A percentile compares a stretch with the other conserved stretches of the same genome.
Evolutionary conservation across 257 asterid species (phyloP).

Genomic region (Solanum paucissectum): DNA sequence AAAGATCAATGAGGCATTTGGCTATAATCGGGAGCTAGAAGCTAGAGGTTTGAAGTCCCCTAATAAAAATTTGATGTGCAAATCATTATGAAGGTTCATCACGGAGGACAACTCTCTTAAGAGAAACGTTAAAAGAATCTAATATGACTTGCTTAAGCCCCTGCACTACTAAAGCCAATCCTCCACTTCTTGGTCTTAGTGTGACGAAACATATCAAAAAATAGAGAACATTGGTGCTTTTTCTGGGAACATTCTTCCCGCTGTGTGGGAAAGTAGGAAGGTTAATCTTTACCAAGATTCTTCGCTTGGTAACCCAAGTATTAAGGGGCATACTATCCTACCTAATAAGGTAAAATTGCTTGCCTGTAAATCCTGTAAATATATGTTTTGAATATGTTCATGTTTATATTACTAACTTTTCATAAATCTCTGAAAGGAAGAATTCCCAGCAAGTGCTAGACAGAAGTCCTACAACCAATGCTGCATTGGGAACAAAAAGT

Average conservation of each 20-base stretch:
- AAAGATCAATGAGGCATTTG: neutral
- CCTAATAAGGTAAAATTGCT: neutral
- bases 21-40: neutral
- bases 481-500: neutral
- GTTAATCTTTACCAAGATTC: neutral
- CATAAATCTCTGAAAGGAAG: neutral
- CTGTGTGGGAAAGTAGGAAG: neutral
- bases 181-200: neutral
- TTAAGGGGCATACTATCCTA: neutral
- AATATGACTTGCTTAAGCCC: neutral
- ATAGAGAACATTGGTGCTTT: neutral
- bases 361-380: neutral
- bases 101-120: neutral
- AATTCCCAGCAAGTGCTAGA: neutral
- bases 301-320: neutral
- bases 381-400: neutral
- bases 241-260: neutral
- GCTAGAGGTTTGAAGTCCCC: neutral
- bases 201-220: neutral
- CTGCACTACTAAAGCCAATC: neutral
- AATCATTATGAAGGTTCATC: neutral
- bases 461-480: neutral
- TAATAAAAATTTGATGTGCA: neutral
- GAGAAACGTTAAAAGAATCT: neutral
- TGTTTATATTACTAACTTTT: neutral